Percentiles rank a stretch among this genome's conserved stretches.
Conservation (phyloP, 768 basidiomycete species). For the Russula olivacea region DNA sequence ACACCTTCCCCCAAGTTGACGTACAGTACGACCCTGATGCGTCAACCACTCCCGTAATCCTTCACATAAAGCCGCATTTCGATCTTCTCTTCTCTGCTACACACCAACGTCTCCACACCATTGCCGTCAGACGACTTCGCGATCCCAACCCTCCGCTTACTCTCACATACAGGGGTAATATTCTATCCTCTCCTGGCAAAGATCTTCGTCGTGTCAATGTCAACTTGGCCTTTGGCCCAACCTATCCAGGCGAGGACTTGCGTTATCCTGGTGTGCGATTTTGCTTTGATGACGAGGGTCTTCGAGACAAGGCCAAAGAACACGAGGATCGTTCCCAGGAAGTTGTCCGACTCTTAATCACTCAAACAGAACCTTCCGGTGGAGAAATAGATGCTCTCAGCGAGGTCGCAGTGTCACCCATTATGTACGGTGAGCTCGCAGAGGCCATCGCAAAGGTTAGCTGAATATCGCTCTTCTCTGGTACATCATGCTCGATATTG, state of each 20-base stretch:
- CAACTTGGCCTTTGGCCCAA: slow-evolving; percentile 73
- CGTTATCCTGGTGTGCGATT: slow-evolving; percentile 82
- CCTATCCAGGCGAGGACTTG: slow-evolving; percentile 71
- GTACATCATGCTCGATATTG: slow-evolving; percentile 3
- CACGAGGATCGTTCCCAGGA: slow-evolving; percentile 61
- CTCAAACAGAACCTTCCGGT: slow-evolving; percentile 56
- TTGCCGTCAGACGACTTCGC: slow-evolving; percentile 62
- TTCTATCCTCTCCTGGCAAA: slow-evolving; percentile 57
- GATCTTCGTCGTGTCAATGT: slow-evolving; percentile 59
- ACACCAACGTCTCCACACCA: slow-evolving; percentile 74
- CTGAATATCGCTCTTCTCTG: background rate
- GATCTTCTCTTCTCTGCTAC: slow-evolving; percentile 81
- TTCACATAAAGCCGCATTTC: slow-evolving; percentile 75
- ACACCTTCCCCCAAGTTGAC: slow-evolving; percentile 74
- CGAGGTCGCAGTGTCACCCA: slow-evolving; percentile 57
- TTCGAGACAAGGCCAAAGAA: slow-evolving; percentile 46
- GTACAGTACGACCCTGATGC: slow-evolving; percentile 76
- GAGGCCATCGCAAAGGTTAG: slow-evolving; percentile 62
- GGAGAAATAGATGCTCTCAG: slow-evolving; percentile 62
- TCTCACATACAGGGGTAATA: slow-evolving; percentile 58
- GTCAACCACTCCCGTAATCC: slow-evolving; percentile 65
- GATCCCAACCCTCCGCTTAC: slow-evolving; percentile 62
- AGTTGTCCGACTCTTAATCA: slow-evolving; percentile 68
- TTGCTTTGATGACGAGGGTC: slow-evolving; percentile 69
- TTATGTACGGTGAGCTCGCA: slow-evolving; percentile 68